These are phyloP conservation scores for Clathrospora elynae DNA, from an alignment of 2,329 filamentous ascomycete species.

Conservation along the genomic window DNA sequence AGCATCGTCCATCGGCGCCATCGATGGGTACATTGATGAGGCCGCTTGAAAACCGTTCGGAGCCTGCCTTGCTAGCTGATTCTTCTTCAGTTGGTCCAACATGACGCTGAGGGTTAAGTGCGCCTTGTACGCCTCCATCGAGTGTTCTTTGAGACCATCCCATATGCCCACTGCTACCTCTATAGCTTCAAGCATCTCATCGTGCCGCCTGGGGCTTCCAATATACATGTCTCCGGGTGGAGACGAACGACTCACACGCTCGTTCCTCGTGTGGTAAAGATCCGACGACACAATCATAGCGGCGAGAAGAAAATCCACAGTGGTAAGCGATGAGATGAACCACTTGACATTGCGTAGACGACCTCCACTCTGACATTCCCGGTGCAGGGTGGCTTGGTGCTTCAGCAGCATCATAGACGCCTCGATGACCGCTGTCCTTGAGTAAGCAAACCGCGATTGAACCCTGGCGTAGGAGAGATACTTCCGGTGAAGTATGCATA, in stretches of 20 bases:
- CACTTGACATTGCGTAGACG: constrained; percentile 75
- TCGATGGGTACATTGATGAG: constrained; percentile 35
- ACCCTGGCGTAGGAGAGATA: constrained; percentile 76
- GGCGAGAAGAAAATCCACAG: constrained; percentile 83
- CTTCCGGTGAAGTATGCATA: constrained; percentile 86
- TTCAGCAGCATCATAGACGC: constrained; percentile 80
- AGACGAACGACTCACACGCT: constrained; percentile 47
- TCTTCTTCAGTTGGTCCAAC: constrained; percentile 73
- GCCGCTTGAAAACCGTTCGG: constrained; percentile 41
- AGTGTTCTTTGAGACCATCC: constrained; percentile 75
- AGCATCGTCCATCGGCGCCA: constrained; percentile 56
- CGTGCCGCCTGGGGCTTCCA: constrained; percentile 57
- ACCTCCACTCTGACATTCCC: constrained; percentile 73
- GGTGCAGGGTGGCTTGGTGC: constrained; percentile 75
- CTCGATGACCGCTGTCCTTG: constrained; percentile 81
- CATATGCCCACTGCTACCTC: constrained; percentile 78
- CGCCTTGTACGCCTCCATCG: constrained; percentile 90
- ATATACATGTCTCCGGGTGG: constrained; percentile 48
- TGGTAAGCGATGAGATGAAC: constrained; percentile 78
- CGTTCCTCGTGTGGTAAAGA: constrained; percentile 68
- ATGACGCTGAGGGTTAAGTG: constrained; percentile 80
- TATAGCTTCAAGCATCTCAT: constrained; percentile 77
- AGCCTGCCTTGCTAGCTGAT: constrained; percentile 41
- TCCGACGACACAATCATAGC: constrained; percentile 85
- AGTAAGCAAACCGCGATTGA: constrained; percentile 82